A percentile compares a stretch with the other conserved stretches of the same genome.
Conservation (phyloP, 345 rosid species). For the Atalantia buxifolia region DNA sequence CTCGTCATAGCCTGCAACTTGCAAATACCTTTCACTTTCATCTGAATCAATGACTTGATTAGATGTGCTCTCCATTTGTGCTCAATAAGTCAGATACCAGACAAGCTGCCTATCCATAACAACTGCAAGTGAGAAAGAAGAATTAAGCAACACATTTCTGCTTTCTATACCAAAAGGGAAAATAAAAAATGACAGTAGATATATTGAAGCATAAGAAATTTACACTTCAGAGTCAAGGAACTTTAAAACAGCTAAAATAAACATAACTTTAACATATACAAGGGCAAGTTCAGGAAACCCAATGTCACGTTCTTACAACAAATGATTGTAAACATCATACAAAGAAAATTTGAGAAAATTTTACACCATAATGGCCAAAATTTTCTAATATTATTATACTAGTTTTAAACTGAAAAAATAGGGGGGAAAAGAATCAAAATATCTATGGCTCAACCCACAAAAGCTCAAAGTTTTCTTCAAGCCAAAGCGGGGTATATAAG, state of each 20-base stretch:
- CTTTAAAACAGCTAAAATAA: not conserved
- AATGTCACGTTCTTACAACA: not conserved
- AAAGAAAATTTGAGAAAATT: not conserved
- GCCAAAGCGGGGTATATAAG: not conserved
- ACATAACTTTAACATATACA: not conserved
- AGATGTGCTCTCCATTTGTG: constrained; percentile 35
- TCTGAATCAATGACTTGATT: constrained; percentile 36
- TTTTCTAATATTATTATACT: too few species aligned
- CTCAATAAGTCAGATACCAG: not conserved
- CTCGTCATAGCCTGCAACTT: constrained; percentile 26
- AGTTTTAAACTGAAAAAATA: not conserved
- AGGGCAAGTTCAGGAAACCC: not conserved
- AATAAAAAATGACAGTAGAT: not conserved
- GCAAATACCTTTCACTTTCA: constrained; percentile 30
- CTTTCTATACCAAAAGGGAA: not conserved
- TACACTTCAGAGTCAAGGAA: not conserved
- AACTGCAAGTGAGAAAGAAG: constrained; percentile 4
- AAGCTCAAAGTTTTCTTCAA: not conserved
- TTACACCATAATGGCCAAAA: not conserved
- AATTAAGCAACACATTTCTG: not conserved
- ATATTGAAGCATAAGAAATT: not conserved
- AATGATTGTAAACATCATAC: not conserved
- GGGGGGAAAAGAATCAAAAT: not conserved
- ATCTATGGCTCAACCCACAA: not conserved
- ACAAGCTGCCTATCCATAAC: constrained; percentile 14